Evolutionary conservation across 2,329 filamentous ascomycete species (phyloP), one percentile per base, ranked within the genome.

Genomic region (Drechslerella stenobrocha): DNA sequence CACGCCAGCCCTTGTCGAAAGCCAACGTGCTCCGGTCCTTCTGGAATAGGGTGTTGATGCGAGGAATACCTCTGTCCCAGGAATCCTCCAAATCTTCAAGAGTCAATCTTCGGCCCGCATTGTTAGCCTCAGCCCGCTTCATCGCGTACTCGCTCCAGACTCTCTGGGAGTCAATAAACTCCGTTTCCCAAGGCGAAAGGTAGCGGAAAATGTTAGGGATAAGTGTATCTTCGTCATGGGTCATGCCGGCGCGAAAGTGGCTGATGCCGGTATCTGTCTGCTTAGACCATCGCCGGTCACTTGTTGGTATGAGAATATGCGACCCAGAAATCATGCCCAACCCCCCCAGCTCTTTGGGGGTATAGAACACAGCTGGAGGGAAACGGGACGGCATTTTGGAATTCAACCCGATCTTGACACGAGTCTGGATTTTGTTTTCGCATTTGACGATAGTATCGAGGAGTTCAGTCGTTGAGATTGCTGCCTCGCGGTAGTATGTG

Each of bases 61-160:
- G 88, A 15, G 93, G 93, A 52, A 98, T 81, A 80, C 93, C 93
- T 72, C 93, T 89, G 75, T 98, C 95, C 93, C 93, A 98, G 75
- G 90, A 96, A 75, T 98, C 93, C 75, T 98, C 93, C 20, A 98
- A 81, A 78, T 98, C 93, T 76, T 98, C 93, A 5, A 98, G 82
- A 0, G 93, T 98, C 46, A 98, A 80, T 72, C 93, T 86, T 60
- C 93, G 87, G 74, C 98, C 98, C 76, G 98, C 93, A 73, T 97
- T 92, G 74, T 96, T 95, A 18, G 93, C 95, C 76, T 98, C 93
- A 71, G 95, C 82, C 46, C 93, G 87, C 81, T 98, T 98, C 78
- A 98, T 93, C 0, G 92, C 96, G 75, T 98, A 98, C 74, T 98
- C 93, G 23, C 93, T 97, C 93, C 93, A 98, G 1, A 98, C 93